Evolutionary conservation across 345 rosid species (phyloP).

Genomic region (Linum tenue): DNA sequence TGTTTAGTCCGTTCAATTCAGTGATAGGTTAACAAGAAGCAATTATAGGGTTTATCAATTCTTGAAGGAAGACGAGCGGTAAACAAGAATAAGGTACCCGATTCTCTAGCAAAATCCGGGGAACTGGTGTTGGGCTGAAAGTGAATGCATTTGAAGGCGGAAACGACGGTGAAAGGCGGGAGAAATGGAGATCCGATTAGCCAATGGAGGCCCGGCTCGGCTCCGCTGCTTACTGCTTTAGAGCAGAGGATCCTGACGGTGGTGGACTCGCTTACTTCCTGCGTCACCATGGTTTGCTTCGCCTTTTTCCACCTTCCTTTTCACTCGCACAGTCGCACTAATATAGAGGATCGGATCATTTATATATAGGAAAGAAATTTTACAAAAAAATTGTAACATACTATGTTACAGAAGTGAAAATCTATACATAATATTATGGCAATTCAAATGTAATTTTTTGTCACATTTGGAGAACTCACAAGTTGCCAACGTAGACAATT

Average conservation of each 20-base stretch:
- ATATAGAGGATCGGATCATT: too few relatives aligned
- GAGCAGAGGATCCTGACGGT: constrained; percentile 46
- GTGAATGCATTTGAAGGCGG: constrained; percentile 69
- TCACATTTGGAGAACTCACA: too few relatives aligned
- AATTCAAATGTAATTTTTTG: too few relatives aligned
- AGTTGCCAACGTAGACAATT: too few relatives aligned
- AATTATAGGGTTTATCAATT: not conserved
- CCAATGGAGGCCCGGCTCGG: constrained; percentile 67
- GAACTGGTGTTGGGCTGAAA: constrained; percentile 16
- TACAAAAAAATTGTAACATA: too few relatives aligned
- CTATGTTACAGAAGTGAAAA: too few relatives aligned
- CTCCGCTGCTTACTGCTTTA: constrained; percentile 31
- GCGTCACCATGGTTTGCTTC: constrained; percentile 28
- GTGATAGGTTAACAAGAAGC: not conserved
- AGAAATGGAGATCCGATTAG: constrained; percentile 76
- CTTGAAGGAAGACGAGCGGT: not conserved
- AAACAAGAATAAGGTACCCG: constrained; percentile 32
- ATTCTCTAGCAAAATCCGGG: constrained; percentile 55
- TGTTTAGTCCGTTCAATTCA: constrained; percentile 18
- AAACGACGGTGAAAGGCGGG: constrained; percentile 60
- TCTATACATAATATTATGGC: too few relatives aligned
- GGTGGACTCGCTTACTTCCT: constrained; percentile 13
- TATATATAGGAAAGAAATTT: too few relatives aligned
- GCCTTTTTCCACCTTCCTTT: too few relatives aligned
- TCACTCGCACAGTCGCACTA: too few relatives aligned